phyloP scores from a whole-genome alignment of 371 early-diverging fungal species.

The Nematocida ironsii region DNA sequence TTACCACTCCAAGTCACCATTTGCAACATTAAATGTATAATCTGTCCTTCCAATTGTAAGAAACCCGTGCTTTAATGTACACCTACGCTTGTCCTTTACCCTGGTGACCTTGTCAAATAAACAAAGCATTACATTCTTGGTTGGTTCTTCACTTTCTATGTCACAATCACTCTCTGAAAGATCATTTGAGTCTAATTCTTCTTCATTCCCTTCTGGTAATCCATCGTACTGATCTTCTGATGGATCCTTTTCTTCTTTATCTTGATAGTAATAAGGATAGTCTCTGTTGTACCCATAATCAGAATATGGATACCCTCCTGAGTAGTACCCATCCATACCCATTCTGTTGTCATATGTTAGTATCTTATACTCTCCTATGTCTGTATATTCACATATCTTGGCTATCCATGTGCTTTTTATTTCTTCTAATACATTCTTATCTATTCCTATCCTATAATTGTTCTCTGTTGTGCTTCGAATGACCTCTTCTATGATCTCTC shows the following conservation, averaged over 20 bases:
- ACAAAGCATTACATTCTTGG: conserved; percentile 68
- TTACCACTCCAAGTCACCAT: conserved; percentile 70
- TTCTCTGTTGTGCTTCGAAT: conserved; percentile 57
- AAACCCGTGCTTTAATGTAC: conserved; percentile 70
- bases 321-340: conserved; percentile 43
- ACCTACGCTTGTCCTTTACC: conserved; percentile 69
- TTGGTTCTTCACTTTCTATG: conserved; percentile 58
- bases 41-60: conserved; percentile 68
- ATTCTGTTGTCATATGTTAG: conserved; percentile 4
- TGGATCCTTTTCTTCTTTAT: conserved; percentile 37
- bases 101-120: conserved; percentile 70
- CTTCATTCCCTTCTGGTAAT: conserved; percentile 20
- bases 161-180: conserved; percentile 55
- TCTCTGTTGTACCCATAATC: conserved; percentile 46
- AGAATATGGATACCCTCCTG: neutral
- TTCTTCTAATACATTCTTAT: conserved; percentile 56
- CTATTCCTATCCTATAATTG: conserved; percentile 49
- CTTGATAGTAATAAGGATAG: conserved; percentile 35
- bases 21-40: conserved; percentile 68
- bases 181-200: conserved; percentile 56
- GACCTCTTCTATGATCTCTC: conserved; percentile 68
- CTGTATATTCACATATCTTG: conserved; percentile 60
- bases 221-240: conserved; percentile 50
- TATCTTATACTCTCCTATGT: conserved; percentile 57
- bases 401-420: conserved; percentile 62